phyloP scores from a whole-genome alignment of 768 basidiomycete genomes.

The Pulveroboletus ravenelii region DNA sequence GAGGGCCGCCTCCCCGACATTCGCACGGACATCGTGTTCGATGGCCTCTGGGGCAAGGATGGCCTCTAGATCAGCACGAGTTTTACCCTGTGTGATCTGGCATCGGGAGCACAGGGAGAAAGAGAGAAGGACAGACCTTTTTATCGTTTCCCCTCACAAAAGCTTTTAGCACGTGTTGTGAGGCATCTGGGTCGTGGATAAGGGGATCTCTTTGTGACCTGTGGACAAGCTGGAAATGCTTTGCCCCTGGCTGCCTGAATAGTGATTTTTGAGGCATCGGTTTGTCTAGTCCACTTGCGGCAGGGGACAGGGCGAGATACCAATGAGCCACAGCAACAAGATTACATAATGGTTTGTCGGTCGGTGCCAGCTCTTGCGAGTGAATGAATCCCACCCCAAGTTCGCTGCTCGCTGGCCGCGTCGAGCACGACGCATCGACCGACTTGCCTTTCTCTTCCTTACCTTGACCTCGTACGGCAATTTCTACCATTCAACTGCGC shows the following conservation, averaged over 20 bases:
- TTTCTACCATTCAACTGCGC: not conserved
- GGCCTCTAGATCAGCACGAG: conserved; percentile 74
- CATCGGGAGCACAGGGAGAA: not conserved
- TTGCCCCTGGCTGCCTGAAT: conserved; percentile 84
- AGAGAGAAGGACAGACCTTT: conserved; percentile 42
- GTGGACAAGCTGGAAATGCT: conserved; percentile 96
- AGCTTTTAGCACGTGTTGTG: conserved; percentile 82
- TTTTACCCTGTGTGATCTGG: conserved; percentile 58
- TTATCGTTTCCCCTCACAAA: conserved; percentile 68
- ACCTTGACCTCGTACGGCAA: conserved; percentile 1
- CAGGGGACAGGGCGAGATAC: too few relatives aligned
- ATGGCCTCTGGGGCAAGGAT: conserved; percentile 46
- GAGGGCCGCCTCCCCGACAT: conserved; percentile 79
- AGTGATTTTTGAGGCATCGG: conserved; percentile 77
- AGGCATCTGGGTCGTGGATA: conserved; percentile 88
- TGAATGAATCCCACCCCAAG: conserved; percentile 23
- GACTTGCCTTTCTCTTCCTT: conserved; percentile 1
- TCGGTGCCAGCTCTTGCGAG: conserved; percentile 19
- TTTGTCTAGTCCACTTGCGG: too few relatives aligned
- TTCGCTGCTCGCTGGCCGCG: conserved; percentile 19
- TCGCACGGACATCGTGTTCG: conserved; percentile 43
- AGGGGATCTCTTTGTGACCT: conserved; percentile 94
- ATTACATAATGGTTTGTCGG: conserved; percentile 31
- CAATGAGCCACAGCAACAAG: not conserved
- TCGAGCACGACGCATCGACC: conserved; percentile 16